phyloP scores from a whole-genome alignment of 306 rosid species.

The Sicyos baderoa region DNA sequence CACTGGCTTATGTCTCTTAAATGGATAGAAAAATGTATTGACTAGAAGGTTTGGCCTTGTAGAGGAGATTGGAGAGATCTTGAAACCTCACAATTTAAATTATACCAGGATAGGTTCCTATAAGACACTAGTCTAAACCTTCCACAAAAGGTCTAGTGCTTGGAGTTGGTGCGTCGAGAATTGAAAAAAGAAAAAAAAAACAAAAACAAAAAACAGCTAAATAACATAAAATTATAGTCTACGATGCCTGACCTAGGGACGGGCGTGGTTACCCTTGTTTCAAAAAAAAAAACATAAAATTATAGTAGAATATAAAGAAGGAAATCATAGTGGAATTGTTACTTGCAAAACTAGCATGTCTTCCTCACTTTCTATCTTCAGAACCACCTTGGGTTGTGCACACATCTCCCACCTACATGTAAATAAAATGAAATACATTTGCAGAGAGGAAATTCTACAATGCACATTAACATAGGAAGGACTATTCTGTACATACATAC shows the following conservation, averaged over 20 bases:
- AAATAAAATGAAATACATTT: neutral
- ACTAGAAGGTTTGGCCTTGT: too few species aligned
- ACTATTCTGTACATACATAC: constrained; percentile 23
- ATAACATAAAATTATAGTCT: too few species aligned
- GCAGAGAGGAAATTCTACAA: neutral
- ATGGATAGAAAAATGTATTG: too few species aligned
- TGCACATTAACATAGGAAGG: neutral
- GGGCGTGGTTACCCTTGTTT: too few species aligned
- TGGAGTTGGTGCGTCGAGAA: neutral
- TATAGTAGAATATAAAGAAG: too few species aligned
- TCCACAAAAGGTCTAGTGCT: neutral
- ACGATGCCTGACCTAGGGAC: too few species aligned
- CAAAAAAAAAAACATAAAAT: too few species aligned
- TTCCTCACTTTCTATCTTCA: constrained; percentile 85
- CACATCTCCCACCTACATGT: constrained; percentile 48
- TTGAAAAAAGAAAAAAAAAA: neutral
- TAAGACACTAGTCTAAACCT: neutral
- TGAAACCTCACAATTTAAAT: too few species aligned
- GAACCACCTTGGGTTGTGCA: constrained; percentile 91
- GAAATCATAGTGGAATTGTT: constrained; percentile 1
- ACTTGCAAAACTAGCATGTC: constrained; percentile 86
- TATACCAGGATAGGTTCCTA: too few species aligned
- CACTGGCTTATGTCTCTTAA: too few species aligned
- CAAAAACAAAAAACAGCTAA: too few species aligned
- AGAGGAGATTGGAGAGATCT: too few species aligned